Conservation (phyloP, 2,329 filamentous ascomycete genomes). For the Phyllosticta citribraziliensis region DNA sequence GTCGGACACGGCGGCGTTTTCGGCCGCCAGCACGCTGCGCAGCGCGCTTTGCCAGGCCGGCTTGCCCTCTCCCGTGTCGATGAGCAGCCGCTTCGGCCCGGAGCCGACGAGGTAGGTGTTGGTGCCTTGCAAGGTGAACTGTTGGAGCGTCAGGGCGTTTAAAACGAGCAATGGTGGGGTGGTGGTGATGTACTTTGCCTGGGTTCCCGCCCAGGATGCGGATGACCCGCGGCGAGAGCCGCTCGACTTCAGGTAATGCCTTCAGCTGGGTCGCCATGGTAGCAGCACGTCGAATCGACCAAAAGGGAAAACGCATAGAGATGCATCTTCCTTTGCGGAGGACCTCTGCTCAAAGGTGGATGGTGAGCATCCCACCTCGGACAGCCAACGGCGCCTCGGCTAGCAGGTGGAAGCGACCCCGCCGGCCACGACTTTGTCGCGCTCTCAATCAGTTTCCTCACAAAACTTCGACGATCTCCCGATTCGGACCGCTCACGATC, state of each 20-base stretch:
- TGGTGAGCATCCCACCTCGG: not conserved
- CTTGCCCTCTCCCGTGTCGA: conserved; percentile 83
- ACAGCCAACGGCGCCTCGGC: not conserved
- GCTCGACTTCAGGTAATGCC: conserved; percentile 59
- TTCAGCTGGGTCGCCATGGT: conserved; percentile 1
- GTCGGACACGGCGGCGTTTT: conserved; percentile 58
- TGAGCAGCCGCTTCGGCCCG: conserved; percentile 62
- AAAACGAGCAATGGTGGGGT: conserved; percentile 54
- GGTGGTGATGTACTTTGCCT: conserved; percentile 68
- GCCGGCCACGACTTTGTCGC: not conserved
- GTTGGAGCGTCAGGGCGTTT: not conserved
- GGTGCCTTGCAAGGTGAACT: conserved; percentile 65
- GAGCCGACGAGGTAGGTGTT: conserved; percentile 91
- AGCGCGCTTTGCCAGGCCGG: conserved; percentile 63
- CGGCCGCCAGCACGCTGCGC: conserved; percentile 52
- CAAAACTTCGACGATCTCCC: not conserved
- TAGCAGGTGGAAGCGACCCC: not conserved
- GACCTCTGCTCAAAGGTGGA: not conserved
- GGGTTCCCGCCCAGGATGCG: conserved; percentile 87
- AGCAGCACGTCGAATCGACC: not conserved
- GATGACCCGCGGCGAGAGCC: conserved; percentile 67
- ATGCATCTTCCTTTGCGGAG: not conserved
- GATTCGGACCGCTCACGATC: not conserved
- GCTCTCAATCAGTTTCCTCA: not conserved
- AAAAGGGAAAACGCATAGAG: not conserved